Base-by-base conservation (phyloP, 2,329 filamentous ascomycete genomes). In the Aspergillus flavus region DNA sequence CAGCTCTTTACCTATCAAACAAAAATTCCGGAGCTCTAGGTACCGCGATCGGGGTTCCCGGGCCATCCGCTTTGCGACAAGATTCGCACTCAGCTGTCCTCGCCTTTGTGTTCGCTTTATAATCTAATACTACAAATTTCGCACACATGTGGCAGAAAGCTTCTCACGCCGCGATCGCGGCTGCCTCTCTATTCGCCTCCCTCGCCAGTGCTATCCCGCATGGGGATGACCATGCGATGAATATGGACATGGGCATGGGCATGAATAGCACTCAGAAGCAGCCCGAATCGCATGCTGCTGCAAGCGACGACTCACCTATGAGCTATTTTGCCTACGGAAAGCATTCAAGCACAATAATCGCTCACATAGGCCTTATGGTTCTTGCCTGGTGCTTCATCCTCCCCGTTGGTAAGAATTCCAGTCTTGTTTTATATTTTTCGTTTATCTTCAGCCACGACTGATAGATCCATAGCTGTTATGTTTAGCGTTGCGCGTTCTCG, bases 401-500 rank as follows among this genome's bases (percentile, higher is more conserved):
- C 60, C 92, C 92, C 57, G 76, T 90, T 64, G 89, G 91, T 91
- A 83, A 80, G 88, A 30, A 23, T 57, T 57, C 41, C 21, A 50
- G 19, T 4, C 19, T 2, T 21, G 41, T 45, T 53, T 4, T 36
- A 23, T 34, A 21, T 21, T 57, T 41, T n/a, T 16, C 43, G 19
- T 39, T 4, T 34, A 26, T 26, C n/a, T 45, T 21, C n/a, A 52
- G 34, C 32, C 32, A n/a, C 36, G 16, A 58, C 57, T 64, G 34
- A 62, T 48, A 61, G 57, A 66, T 71, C 46, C 34, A 4, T 53
- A 95, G 92, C 87, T 68, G 89, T 96, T 56, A 92, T 97, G 88
- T 84, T 98, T 67, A 96, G 93, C 61, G 83, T 97, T 66, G 90
- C 90, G 41, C 87, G 87, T 64, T 97, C 94, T 50, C 86, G 90